phyloP scores from a whole-genome alignment of 768 basidiomycete genomes.

The Collybia nuda region DNA sequence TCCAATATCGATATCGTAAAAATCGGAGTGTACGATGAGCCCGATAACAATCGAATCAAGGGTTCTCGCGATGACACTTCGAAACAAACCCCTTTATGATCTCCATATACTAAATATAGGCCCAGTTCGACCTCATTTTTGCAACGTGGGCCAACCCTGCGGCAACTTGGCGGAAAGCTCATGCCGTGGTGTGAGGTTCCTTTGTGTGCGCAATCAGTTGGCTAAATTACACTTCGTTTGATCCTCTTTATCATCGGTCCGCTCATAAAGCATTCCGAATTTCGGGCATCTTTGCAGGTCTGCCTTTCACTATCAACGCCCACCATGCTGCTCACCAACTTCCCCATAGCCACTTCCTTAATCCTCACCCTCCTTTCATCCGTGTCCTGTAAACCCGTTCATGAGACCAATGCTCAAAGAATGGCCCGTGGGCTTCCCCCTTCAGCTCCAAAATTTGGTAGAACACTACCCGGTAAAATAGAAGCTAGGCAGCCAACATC shows the following conservation, averaged over 20 bases:
- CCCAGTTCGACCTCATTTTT: conserved; percentile 1
- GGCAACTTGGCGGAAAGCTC: conserved; percentile 3
- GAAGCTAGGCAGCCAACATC: conserved; percentile 21
- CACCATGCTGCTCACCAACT: neutral
- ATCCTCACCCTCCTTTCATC: neutral
- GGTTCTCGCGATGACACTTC: neutral
- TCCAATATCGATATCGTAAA: neutral
- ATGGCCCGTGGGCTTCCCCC: conserved; percentile 46
- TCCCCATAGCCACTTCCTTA: neutral
- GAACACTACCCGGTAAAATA: conserved; percentile 24
- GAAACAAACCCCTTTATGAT: conserved; percentile 2
- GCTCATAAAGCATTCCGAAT: neutral
- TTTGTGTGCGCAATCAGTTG: neutral
- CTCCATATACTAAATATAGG: conserved; percentile 7
- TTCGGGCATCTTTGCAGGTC: neutral
- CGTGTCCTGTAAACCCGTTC: conserved; percentile 5
- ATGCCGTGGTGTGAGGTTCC: conserved; percentile 5
- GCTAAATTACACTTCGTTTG: too few relatives aligned
- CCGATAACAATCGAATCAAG: neutral
- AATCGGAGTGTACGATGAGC: too few relatives aligned
- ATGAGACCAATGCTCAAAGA: conserved; percentile 41
- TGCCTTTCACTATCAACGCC: neutral
- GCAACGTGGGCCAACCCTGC: conserved; percentile 6
- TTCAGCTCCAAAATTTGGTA: conserved; percentile 32
- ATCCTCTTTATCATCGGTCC: neutral